Evolutionary conservation across 768 basidiomycete species (phyloP).

Genomic region (Floccularia luteovirens): DNA sequence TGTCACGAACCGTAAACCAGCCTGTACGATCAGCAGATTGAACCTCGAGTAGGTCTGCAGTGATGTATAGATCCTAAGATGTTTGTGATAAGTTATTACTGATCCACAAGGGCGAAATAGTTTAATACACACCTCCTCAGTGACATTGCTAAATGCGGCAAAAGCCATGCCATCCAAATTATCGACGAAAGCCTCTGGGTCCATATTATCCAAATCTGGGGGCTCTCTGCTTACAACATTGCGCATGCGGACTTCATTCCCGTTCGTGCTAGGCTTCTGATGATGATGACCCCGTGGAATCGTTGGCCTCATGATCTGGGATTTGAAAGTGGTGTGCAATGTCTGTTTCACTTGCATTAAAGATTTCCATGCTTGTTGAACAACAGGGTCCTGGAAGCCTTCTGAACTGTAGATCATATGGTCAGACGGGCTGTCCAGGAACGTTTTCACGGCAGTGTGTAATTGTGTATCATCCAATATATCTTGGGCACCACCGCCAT

Average conservation of each 20-base stretch:
- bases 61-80: conserved; percentile 65
- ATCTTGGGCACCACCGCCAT: conserved; percentile 75
- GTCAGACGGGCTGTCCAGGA: conserved; percentile 49
- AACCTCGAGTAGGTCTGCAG: conserved; percentile 73
- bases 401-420: conserved; percentile 37
- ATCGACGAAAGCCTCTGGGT: conserved; percentile 67
- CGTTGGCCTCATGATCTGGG: conserved; percentile 57
- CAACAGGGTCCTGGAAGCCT: conserved; percentile 32
- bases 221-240: conserved; percentile 37
- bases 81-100: conserved; percentile 1
- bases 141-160: conserved; percentile 70
- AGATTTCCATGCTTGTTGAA: conserved; percentile 37
- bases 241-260: conserved; percentile 19
- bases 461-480: conserved; percentile 65
- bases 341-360: conserved; percentile 34
- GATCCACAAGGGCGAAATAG: not conserved
- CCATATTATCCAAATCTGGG: conserved; percentile 57
- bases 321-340: conserved; percentile 37
- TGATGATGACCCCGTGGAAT: conserved; percentile 18
- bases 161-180: conserved; percentile 70
- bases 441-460: conserved; percentile 46
- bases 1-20: conserved; percentile 67
- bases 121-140: conserved; percentile 52
- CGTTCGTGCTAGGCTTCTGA: conserved; percentile 12
- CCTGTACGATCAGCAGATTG: conserved; percentile 75